phyloP scores from a whole-genome alignment of 2,329 filamentous ascomycete species.

The Rugonectria rugulosa region DNA sequence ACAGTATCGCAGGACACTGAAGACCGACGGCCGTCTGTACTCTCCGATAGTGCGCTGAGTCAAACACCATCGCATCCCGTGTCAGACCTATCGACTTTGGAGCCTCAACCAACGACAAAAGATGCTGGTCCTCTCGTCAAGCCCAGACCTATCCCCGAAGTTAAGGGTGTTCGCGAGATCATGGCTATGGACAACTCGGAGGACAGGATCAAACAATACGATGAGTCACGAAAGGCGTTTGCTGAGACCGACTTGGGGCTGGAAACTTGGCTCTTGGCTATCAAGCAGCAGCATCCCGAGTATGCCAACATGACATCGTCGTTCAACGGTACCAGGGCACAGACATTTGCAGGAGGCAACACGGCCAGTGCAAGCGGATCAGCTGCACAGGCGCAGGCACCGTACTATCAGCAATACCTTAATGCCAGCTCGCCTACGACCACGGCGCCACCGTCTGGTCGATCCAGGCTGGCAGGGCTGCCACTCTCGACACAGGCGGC shows the following conservation, averaged over 20 bases:
- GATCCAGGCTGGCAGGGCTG: slow-evolving; percentile 46
- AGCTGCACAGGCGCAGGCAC: slow-evolving; percentile 48
- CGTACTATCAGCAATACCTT: slow-evolving; percentile 65
- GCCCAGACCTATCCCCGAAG: slow-evolving; percentile 34
- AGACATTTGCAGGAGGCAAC: slow-evolving; percentile 26
- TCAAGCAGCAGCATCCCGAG: slow-evolving; percentile 57
- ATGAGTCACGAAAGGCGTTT: slow-evolving; percentile 75
- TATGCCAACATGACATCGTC: slow-evolving; percentile 50
- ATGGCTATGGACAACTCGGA: slow-evolving; percentile 69
- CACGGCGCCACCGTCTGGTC: slow-evolving; percentile 41
- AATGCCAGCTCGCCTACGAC: slow-evolving; percentile 50
- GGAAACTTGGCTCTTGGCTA: slow-evolving; percentile 60
- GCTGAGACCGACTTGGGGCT: slow-evolving; percentile 78
- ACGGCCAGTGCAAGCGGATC: slow-evolving; percentile 33
- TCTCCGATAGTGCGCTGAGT: slow-evolving; percentile 54
- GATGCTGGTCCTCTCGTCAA: slow-evolving; percentile 25
- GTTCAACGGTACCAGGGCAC: slow-evolving; percentile 34
- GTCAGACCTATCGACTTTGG: slow-evolving; percentile 47
- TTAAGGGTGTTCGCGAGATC: slow-evolving; percentile 78
- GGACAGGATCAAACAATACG: slow-evolving; percentile 78
- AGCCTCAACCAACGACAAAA: slow-evolving; percentile 47
- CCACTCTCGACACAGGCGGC: slow-evolving; percentile 49
- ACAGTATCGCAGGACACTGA: slow-evolving; percentile 32
- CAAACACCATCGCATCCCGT: slow-evolving; percentile 45
- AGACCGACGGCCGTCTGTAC: slow-evolving; percentile 47